phyloP scores from a whole-genome alignment of 73 alveolate species.

The Blepharisma japonicum region DNA sequence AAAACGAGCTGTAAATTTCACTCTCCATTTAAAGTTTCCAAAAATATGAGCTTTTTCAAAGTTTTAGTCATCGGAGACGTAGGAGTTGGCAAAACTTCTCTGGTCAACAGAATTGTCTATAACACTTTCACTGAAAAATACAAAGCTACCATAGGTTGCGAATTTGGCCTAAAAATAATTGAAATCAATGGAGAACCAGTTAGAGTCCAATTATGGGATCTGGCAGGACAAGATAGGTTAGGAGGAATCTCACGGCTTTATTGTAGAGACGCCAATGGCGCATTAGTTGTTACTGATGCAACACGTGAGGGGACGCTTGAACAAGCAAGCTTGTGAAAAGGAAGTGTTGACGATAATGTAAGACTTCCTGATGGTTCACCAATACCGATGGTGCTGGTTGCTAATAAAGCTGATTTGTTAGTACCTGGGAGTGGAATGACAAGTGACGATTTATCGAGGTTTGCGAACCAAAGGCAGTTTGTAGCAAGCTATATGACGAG shows the following conservation, averaged over 20 bases:
- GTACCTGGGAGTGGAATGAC: too few relatives aligned
- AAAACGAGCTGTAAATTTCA: too few relatives aligned
- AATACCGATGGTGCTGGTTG: slow-evolving; percentile 49
- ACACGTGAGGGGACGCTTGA: slow-evolving; percentile 40
- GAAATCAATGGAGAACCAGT: slow-evolving; percentile 37
- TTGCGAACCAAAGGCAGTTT: too few relatives aligned
- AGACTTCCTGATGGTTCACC: neutral
- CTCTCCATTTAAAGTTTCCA: too few relatives aligned
- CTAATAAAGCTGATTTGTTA: slow-evolving; percentile 42
- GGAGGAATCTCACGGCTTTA: slow-evolving; percentile 62
- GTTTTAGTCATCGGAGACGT: slow-evolving; percentile 46
- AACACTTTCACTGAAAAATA: slow-evolving; percentile 44
- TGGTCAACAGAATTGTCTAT: slow-evolving; percentile 45
- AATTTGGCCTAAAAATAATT: slow-evolving; percentile 57
- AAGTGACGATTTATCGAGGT: too few relatives aligned
- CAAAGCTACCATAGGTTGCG: slow-evolving; percentile 68
- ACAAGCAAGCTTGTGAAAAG: slow-evolving; percentile 37
- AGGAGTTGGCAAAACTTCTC: slow-evolving; percentile 43
- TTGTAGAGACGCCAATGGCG: slow-evolving; percentile 73
- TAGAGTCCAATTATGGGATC: slow-evolving; percentile 71
- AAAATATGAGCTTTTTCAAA: slow-evolving; percentile 25
- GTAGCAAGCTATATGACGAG: too few relatives aligned
- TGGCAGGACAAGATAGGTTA: slow-evolving; percentile 75
- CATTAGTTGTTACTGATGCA: slow-evolving; percentile 58
- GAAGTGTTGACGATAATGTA: slow-evolving; percentile 36